Evolutionary conservation across 1,284 basidiomycete species (phyloP).

Genomic region (Mycena citricolor): DNA sequence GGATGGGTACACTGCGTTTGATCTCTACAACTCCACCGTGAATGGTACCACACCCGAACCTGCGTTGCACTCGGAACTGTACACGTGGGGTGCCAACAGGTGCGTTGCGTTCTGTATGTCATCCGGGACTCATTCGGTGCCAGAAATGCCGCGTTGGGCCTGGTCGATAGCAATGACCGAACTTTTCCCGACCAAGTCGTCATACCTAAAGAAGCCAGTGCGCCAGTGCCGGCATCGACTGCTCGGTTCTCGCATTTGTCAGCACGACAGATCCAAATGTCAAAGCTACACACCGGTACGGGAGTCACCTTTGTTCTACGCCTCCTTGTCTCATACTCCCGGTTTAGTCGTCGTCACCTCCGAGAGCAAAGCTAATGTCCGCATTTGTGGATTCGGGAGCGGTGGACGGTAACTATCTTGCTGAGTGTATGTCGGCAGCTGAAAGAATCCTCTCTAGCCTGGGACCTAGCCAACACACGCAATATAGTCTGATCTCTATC

Average conservation of each 20-base stretch:
- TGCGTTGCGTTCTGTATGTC: constrained; percentile 30
- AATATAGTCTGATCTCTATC: constrained; percentile 68
- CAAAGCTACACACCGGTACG: constrained; percentile 73
- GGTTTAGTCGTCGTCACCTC: constrained; percentile 67
- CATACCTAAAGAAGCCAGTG: constrained; percentile 45
- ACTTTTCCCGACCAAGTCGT: constrained; percentile 78
- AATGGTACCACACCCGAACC: constrained; percentile 66
- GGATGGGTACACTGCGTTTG: constrained; percentile 92
- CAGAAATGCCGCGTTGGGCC: constrained; percentile 83
- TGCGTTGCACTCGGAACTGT: constrained; percentile 58
- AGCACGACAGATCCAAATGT: constrained; percentile 75
- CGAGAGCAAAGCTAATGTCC: constrained; percentile 72
- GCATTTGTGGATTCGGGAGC: constrained; percentile 84
- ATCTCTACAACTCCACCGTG: constrained; percentile 91
- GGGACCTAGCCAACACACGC: constrained; percentile 78
- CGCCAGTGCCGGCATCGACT: constrained; percentile 24
- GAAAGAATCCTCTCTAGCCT: too few species aligned
- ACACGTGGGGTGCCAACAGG: constrained; percentile 92
- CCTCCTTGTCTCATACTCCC: constrained; percentile 11
- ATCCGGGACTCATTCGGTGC: constrained; percentile 4
- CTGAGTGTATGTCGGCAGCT: neutral
- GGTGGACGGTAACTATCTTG: constrained; percentile 62
- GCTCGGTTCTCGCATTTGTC: constrained; percentile 56
- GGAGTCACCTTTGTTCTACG: constrained; percentile 28
- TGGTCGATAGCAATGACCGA: constrained; percentile 81